Evolutionary conservation across 2,329 filamentous ascomycete genomes (phyloP).

Genomic region (Macrophomina phaseolina): DNA sequence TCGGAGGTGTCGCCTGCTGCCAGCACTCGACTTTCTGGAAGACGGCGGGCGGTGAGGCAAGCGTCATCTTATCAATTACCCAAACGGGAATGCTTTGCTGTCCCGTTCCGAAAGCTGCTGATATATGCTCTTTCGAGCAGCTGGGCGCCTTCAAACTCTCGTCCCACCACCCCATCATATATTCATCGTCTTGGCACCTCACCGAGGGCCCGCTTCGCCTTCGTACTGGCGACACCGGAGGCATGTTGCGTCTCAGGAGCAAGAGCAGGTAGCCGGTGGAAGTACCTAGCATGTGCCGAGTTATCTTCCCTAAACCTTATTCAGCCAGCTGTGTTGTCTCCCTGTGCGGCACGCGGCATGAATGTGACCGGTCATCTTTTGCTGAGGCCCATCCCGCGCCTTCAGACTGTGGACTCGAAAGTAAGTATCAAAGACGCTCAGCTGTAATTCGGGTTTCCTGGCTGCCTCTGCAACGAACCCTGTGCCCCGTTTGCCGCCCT

Average conservation of each 20-base stretch:
- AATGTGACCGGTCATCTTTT: conserved; percentile 21
- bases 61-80: conserved; percentile 14
- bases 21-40: not conserved
- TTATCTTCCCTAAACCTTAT: conserved; percentile 8
- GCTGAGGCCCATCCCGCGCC: not conserved
- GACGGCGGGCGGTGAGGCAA: conserved; percentile 15
- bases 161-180: conserved; percentile 1
- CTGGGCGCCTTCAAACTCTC: conserved; percentile 4
- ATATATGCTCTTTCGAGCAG: not conserved
- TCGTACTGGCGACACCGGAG: not conserved
- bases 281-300: not conserved
- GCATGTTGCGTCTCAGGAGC: not conserved
- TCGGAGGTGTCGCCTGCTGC: not conserved
- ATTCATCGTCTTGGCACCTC: not conserved
- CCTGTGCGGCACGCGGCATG: conserved; percentile 3
- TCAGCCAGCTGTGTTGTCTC: not conserved
- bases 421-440: not conserved
- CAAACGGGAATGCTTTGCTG: conserved; percentile 3
- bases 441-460: not conserved
- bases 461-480: not conserved
- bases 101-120: conserved; percentile 13
- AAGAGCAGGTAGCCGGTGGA: not conserved
- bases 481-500: not conserved
- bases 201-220: conserved; percentile 1
- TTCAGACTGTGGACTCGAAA: not conserved